Evolutionary conservation across 345 rosid species (phyloP), one percentile per base, ranked within the genome.

Genomic region (Erodium maritimum): DNA sequence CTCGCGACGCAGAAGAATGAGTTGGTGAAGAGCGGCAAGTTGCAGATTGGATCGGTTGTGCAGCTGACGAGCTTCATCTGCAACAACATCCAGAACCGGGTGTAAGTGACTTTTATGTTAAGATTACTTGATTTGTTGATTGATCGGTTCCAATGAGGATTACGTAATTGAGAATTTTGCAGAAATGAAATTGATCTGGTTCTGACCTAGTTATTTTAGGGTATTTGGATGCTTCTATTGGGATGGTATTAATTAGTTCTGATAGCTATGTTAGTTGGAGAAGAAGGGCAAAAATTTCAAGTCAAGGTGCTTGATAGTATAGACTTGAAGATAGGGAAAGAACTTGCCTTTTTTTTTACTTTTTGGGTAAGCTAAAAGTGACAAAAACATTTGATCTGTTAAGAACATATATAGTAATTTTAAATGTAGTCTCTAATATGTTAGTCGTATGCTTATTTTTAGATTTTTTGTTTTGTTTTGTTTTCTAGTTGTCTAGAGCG

Each of bases 41-140:
- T 91, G 71, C 82, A 80, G 67, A n/a, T 73, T 5, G 94, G 96
- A 1, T 83, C 96, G 45, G 21, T 91, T 23, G 53, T 91, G 33
- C 78, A 67, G 63, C 59, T 87, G 72, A 73, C 73, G 23, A 72
- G 74, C 19, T 91, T 72, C 65, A 70, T 80, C 55, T 83, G 94
- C 54, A 80, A 80, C 55, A 59, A 71, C 54, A 67, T 91, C 66
- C 95, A 85, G 65, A 37, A 57, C 17, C 85, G 91, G 64, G 76
- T 79, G 97, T 91, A 66, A 63, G 68, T 50, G 9, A 17, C 12
- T n/a, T 19, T 51, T 51, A 19, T 19, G 3, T 42, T 42, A 42
- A 42, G 14, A n/a, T n/a, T 42, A 16, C 14, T 29, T 29, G 17
- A 10, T 42, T 42, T 12, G 48, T 42, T 42, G 14, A 9, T 42